Evolutionary conservation across 306 rosid genomes (phyloP), one percentile per base, ranked within the genome.

Genomic region (Dryas alaskensis): DNA sequence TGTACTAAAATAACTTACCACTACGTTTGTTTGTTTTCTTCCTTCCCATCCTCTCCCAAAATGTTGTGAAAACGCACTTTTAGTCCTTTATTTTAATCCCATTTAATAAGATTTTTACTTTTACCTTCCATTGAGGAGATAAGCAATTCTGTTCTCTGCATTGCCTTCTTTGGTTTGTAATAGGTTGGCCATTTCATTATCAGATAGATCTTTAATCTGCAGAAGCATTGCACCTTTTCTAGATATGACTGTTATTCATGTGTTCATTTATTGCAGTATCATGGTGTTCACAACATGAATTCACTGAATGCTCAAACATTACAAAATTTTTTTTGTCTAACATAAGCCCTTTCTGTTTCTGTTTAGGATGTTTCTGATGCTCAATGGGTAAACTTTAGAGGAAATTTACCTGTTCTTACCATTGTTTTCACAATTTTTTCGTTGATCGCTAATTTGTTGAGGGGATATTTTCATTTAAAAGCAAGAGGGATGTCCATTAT

Each of bases 341-440:
- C 11, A 8, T 25, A 0, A 11, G 1, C 10, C 63, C 50, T 1
- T 74, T 75, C 52, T 75, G 50, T 79, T 80, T 64, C 47, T 60
- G 42, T 70, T 52, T 67, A 94, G 96, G 97, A 94, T 79, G 73
- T 76, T 66, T 89, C 98, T 54, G 98, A 94, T 94, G 96, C 96
- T 66, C 98, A 94, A 68, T 94, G 97, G 97, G 86, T 92, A 85
- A 94, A 88, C 59, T 91, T 94, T 65, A 89, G 90, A 22, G 95
- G 88, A 76, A 94, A 94, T 80, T 45, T 94, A 76, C 91, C 90
- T 55, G 69, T 87, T 85, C 91, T 91, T 51, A 82, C 95, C 48
- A 14, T 87, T 64, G 96, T 91, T 71, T 94, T 94, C 67, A 78
- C 87, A 46, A 68, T 83, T 69, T 88, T 88, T 57, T 73, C 91